These are phyloP conservation scores for Starmerella geochares DNA, from an alignment of 805 yeast genomes.

Conservation along the genomic window DNA sequence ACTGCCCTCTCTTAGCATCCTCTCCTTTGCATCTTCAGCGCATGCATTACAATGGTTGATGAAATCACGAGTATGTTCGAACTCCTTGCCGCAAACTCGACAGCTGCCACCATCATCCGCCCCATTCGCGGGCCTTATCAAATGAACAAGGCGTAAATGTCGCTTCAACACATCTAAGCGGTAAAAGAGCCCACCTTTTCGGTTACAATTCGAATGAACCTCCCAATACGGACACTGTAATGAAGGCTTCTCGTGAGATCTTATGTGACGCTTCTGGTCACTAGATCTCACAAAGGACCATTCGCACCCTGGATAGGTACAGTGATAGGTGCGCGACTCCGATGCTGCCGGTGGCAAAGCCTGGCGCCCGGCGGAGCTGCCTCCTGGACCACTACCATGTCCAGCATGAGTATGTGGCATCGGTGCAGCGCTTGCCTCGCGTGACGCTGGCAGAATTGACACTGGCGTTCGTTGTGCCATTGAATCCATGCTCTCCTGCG, in stretches of 20 bases:
- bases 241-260: constrained; percentile 56
- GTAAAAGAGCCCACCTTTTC: constrained; percentile 66
- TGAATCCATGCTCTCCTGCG: background rate
- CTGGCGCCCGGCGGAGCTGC: background rate
- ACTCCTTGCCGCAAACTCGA: constrained; percentile 50
- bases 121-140: constrained; percentile 39
- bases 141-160: constrained; percentile 61
- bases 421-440: background rate
- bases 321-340: constrained; percentile 28
- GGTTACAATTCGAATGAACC: constrained; percentile 58
- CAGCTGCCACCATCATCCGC: constrained; percentile 53
- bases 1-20: background rate
- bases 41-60: constrained; percentile 58
- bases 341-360: background rate
- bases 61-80: constrained; percentile 45
- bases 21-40: constrained; percentile 33
- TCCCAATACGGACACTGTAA: constrained; percentile 68
- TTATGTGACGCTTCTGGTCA: constrained; percentile 56
- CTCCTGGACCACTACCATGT: background rate
- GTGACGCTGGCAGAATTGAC: background rate
- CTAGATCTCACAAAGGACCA: constrained; percentile 66
- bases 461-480: background rate
- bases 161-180: constrained; percentile 66
- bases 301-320: constrained; percentile 39
- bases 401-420: constrained; percentile 22